Conservation (phyloP, 805 yeast genomes). For the Saturnispora halmiae region DNA sequence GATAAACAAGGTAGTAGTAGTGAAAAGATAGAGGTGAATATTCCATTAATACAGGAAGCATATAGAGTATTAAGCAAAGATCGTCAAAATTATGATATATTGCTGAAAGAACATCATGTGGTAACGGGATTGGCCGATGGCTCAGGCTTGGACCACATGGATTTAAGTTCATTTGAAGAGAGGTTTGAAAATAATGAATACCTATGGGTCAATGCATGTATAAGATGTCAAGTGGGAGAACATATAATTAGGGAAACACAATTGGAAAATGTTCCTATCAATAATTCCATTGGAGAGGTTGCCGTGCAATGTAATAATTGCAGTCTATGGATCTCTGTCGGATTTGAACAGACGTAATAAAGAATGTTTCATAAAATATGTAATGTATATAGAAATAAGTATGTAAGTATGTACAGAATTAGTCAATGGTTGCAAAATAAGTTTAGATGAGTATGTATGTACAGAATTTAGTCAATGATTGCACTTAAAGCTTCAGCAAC, state of each 20-base stretch:
- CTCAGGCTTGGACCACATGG: slow-evolving; percentile 36
- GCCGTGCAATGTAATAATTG: slow-evolving; percentile 77
- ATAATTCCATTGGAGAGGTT: slow-evolving; percentile 37
- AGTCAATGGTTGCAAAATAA: not conserved
- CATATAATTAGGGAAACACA: slow-evolving; percentile 38
- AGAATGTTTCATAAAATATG: not conserved
- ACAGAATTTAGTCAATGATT: slow-evolving; percentile 50
- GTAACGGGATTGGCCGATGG: slow-evolving; percentile 52
- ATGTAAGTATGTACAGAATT: not conserved
- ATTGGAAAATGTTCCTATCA: slow-evolving; percentile 29
- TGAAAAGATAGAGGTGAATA: slow-evolving; percentile 30
- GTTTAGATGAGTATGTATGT: not conserved
- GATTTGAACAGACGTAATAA: not conserved
- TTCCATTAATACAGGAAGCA: slow-evolving; percentile 40
- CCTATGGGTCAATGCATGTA: slow-evolving; percentile 47
- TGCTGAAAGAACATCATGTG: slow-evolving; percentile 29
- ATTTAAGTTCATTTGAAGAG: slow-evolving; percentile 8
- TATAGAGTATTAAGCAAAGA: slow-evolving; percentile 45
- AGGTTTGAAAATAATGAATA: slow-evolving; percentile 2
- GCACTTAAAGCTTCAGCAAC: slow-evolving; percentile 66
- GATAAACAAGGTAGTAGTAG: slow-evolving; percentile 48
- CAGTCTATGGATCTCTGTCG: slow-evolving; percentile 75
- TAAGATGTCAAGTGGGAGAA: slow-evolving; percentile 40
- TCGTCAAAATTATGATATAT: slow-evolving; percentile 45
- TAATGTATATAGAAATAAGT: not conserved